Base-by-base conservation (phyloP, 345 rosid species). In the Turritis glabra region DNA sequence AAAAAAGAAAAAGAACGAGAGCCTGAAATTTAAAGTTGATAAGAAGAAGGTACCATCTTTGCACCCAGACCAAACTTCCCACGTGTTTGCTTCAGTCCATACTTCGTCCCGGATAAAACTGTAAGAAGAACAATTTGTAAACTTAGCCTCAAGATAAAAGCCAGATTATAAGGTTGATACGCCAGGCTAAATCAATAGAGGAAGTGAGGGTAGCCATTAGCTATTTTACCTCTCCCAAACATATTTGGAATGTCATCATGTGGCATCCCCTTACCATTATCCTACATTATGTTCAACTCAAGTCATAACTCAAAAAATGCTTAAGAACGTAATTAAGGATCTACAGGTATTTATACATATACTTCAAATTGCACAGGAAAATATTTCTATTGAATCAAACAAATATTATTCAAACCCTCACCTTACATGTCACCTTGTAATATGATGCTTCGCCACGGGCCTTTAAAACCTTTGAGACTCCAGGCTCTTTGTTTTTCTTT, bases 41-140 rank as follows among this genome's bases (percentile, higher is more conserved):
- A 74, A 47, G 48, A 46, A 55, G 56, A 19, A 23, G 38, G 67
- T 87, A 94, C 98, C 98, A 94, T 91, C 85, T 94, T 94, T 64
- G 98, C 98, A 53, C 97, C 98, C 73, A 94, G 90, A 75, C 98
- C 98, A 84, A 94, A 94, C 83, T 94, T 94, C 60, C 98, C 98
- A 70, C 97, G 95, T 46, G 98, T 91, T 81, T 94, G 98, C 81
- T 92, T 94, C 79, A 91, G 86, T 69, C 98, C 98, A 84, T 94
- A 94, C 77, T 91, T 94, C 17, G 98, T 94, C 61, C 97, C 98
- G 14, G 97, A 94, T 78, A 94, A 75, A 80, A 91, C 96, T 94
- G 83, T 83, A 75, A 47, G 53, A 67, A 84, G 15, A 73, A 80
- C 56, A 33, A 74, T 30, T n/a, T 14, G 47, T 56, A 43, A 18